Evolutionary conservation across 139 green algal genomes (phyloP).

Genomic region (Chlamydomonas incerta): DNA sequence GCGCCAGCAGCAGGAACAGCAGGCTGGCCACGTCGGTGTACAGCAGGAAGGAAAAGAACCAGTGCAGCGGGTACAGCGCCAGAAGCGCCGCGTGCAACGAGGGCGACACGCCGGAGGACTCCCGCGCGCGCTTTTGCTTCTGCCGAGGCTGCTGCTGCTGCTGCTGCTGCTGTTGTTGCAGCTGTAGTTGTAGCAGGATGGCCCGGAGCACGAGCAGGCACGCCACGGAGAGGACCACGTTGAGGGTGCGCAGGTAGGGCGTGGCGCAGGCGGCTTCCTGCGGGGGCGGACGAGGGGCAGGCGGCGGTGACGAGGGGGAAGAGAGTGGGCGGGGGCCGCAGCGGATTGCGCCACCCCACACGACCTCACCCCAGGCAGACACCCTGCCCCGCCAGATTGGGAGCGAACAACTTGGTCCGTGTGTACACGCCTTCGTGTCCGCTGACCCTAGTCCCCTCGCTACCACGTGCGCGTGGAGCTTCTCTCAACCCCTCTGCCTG

Average conservation of each 20-base stretch:
- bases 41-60: constrained; percentile 92
- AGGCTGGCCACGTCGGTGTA: constrained; percentile 93
- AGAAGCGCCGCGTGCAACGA: constrained; percentile 31
- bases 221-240: constrained; percentile 63
- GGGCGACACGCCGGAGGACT: constrained; percentile 3
- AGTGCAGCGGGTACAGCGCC: constrained; percentile 82
- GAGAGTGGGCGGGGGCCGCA: too few relatives aligned
- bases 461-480: too few relatives aligned
- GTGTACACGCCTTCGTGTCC: too few relatives aligned
- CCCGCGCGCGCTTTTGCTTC: too few relatives aligned
- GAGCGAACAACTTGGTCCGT: too few relatives aligned
- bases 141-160: constrained; percentile 21
- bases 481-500: too few relatives aligned
- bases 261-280: constrained; percentile 65
- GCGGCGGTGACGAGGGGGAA: neutral
- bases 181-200: constrained; percentile 28
- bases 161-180: neutral
- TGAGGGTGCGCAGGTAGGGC: constrained; percentile 70
- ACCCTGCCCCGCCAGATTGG: too few relatives aligned
- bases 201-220: constrained; percentile 54
- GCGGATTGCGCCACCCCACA: too few relatives aligned
- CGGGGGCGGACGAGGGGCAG: neutral
- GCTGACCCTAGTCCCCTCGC: too few relatives aligned
- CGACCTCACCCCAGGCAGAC: too few relatives aligned
- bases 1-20: constrained; percentile 70